Base-by-base conservation (phyloP, 2,329 filamentous ascomycete genomes). In the Botryotinia narcissicola region DNA sequence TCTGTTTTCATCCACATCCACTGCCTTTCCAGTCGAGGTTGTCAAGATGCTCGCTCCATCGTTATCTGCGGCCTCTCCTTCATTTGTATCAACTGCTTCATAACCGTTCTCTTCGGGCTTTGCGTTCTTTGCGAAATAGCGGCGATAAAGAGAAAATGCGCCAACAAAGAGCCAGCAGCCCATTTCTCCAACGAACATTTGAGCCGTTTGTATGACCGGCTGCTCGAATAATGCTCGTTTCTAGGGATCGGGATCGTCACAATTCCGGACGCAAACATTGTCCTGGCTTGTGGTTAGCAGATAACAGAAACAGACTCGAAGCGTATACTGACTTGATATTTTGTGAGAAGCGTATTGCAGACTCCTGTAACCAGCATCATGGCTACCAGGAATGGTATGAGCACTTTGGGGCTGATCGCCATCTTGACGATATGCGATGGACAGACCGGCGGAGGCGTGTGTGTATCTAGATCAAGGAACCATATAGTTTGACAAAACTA, bases 341-440 rank as follows among this genome's bases (percentile, higher is more conserved):
- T 99, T 78, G 95, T 98, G 80, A 99, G 87, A 75, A 99, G 89
- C 2, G 96, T 99, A 83, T 99, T 99, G 87, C 94, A 97, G 75
- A 97, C 94, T 76, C 95, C 95, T 37, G 95, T 98, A 81, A 97
- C 84, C 81, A 98, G 87, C 95, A 98, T 98, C 93, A 98, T 97
- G 79, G 87, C 92, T 83, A 98, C 94, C 76, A 98, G 87, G 80
- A 98, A 88, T 54, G 94, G 94, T 74, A 98, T 89, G 72, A 94
- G 48, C 4, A 67, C 62, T 63, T 61, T 72, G 12, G n/a, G 48
- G n/a, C n/a, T 57, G 62, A 72, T 59, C 48, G 71, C 62, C 71
- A 72, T 72, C 37, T 29, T 72, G 71, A 68, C 32, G 71, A 32
- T 69, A 20, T 40, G 46, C 25, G 69, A 51, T n/a, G 40, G 29